phyloP scores from a whole-genome alignment of 208 protist genomes.

The Kentomonas sorsogonicus region DNA sequence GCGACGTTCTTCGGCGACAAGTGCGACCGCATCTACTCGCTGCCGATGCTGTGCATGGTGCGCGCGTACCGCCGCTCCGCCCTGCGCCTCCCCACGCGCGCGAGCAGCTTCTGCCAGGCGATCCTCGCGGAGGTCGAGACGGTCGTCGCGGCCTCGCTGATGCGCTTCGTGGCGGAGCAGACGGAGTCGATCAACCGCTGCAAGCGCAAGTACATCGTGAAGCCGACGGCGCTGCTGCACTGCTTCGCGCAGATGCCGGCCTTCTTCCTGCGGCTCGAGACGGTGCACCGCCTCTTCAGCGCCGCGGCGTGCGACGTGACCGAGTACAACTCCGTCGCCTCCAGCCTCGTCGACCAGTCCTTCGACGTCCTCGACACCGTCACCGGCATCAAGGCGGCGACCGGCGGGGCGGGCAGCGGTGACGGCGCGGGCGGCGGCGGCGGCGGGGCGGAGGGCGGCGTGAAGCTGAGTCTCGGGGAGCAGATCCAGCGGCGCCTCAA shows the following conservation, averaged over 20 bases:
- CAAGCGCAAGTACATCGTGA: constrained; percentile 49
- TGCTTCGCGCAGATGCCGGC: constrained; percentile 79
- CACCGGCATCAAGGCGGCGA: constrained; percentile 45
- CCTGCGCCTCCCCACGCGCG: constrained; percentile 37
- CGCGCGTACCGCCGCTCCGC: constrained; percentile 38
- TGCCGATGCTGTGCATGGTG: constrained; percentile 77
- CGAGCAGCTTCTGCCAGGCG: constrained; percentile 63
- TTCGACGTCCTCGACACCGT: constrained; percentile 76
- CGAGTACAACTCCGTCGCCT: constrained; percentile 66
- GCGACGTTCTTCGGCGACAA: constrained; percentile 53
- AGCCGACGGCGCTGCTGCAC: constrained; percentile 67
- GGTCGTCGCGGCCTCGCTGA: constrained; percentile 48
- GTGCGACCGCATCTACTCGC: constrained; percentile 78
- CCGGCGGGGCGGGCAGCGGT: too few relatives aligned
- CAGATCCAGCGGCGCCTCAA: constrained; percentile 32
- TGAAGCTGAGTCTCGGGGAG: constrained; percentile 51
- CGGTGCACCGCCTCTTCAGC: constrained; percentile 60
- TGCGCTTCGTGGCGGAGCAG: constrained; percentile 77
- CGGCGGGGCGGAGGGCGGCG: constrained; percentile 21
- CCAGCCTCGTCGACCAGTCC: constrained; percentile 72
- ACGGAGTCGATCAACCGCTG: constrained; percentile 76
- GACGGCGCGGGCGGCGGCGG: constrained; percentile 1
- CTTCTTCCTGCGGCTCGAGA: constrained; percentile 67
- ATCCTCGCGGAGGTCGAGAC: constrained; percentile 57
- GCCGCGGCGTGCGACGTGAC: constrained; percentile 51